phyloP scores from a whole-genome alignment of 129 eudicot genomes.

The Smallanthus sonchifolius region DNA sequence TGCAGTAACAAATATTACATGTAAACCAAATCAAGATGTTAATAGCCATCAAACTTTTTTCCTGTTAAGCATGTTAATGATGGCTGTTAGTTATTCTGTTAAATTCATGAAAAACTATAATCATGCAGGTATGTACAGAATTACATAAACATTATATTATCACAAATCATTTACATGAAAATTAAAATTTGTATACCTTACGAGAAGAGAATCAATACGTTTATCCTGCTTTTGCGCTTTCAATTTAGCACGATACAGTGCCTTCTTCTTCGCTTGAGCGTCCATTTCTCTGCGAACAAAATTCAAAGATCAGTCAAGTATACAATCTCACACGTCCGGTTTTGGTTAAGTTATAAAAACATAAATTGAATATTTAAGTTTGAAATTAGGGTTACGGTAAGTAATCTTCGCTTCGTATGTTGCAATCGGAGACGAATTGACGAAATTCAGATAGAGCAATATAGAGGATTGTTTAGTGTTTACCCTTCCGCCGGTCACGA shows the following conservation, averaged over 20 bases:
- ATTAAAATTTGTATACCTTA: conserved; percentile 42
- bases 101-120: not conserved
- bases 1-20: not conserved
- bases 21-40: not conserved
- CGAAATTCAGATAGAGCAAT: too few relatives aligned
- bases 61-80: not conserved
- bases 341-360: not conserved
- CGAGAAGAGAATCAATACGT: conserved; percentile 86
- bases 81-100: not conserved
- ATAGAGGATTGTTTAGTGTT: too few relatives aligned
- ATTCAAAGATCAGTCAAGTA: conserved; percentile 7
- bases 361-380: not conserved
- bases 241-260: conserved; percentile 67
- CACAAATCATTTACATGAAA: not conserved
- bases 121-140: not conserved
- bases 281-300: conserved; percentile 43
- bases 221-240: conserved; percentile 62
- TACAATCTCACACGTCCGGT: not conserved
- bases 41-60: conserved; percentile 7
- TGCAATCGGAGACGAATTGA: not conserved
- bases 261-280: conserved; percentile 74
- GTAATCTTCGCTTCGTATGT: not conserved
- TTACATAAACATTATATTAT: not conserved
- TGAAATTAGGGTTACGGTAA: conserved; percentile 7
- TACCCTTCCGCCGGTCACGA: conserved; percentile 1